Evolutionary conservation across 2,329 filamentous ascomycete species (phyloP), one percentile per base, ranked within the genome.

Genomic region (Colletotrichum spaethianum): DNA sequence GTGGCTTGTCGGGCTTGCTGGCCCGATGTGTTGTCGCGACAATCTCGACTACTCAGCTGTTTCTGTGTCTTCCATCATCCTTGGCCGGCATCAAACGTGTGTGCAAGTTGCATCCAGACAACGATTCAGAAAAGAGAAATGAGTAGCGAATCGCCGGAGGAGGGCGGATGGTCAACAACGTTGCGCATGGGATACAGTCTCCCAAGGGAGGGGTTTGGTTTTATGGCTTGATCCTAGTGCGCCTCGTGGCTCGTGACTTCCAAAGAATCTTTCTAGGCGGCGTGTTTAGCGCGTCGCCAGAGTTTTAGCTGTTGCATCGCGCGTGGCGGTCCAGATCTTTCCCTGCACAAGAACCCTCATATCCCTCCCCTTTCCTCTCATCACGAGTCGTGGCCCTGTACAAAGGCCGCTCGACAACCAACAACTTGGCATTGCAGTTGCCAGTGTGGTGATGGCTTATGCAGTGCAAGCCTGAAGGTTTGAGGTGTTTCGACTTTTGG

Each of bases 351-450:
- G 28, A 55, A 31, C 38, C 26, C 28, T 46, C 38, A 20, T 42
- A 28, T 57, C 50, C 38, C 36, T 23, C 33, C 38, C 63, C 48
- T 50, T 33, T 26, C 33, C 28, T 14, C 61, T n/a, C 44, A 14
- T 62, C 68, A 38, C 69, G 65, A 72, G 64, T 72, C 69, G 69
- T 63, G 67, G 38, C 59, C 66, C 59, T 72, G 65, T 63, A 40
- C 12, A 46, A 40, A 64, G 53, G 59, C 60, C 53, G 53, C 38
- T 64, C 44, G 42, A 38, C 46, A 28, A 26, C 64, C 57, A 31
- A 14, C 33, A 28, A 48, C 28, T 40, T 55, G 31, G 53, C 44
- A 28, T 70, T 44, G 46, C 38, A 31, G 36, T 52, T 46, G 44
- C 53, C 44, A 61, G 28, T 33, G 38, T 53, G 31, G 40, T 52